Evolutionary conservation across 441 rosid genomes (phyloP), one percentile per base, ranked within the genome.

Genomic region (Cnidoscolus chayamansa): DNA sequence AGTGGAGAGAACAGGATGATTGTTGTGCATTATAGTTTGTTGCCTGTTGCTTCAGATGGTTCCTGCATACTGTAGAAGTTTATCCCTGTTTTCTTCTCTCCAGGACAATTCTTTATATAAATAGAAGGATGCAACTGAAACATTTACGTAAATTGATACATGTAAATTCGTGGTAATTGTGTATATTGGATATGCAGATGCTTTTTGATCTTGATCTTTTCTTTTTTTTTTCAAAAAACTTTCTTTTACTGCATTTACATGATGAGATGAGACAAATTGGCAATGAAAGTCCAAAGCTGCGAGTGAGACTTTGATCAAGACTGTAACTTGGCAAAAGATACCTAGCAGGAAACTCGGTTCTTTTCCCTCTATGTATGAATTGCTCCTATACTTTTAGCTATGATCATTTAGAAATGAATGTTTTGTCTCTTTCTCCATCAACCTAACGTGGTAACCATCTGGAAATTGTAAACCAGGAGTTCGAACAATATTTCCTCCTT

Each of bases 391-490:
- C 58, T 32, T 53, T 71, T 20, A 57, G 47, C n/a, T 70, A 57
- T 65, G 73, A 53, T 72, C 64, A 45, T 54, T 68, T 17, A 58
- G 72, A 50, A 50, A 30, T 79, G 31, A 67, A 40, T 67, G 63
- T 74, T 25, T 25, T 68, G 58, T 70, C 45, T 79, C 78, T 79
- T 76, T 89, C 68, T 81, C 74, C 72, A 67, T 70, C 74, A 89
- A 72, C 71, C 76, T 88, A 79, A 93, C 76, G 69, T 86, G 91
- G 78, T 82, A 95, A 63, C 99, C 99, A 65, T 86, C 81, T 15
- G 98, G 98, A 80, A 93, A 95, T 76, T 88, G 97, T 76, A 95
- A 83, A 71, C 98, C 98, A 4, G 99, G 99, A 13, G 89, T 91
- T 65, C 99, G 85, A 64, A 87, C 70, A 64, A 84, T 85, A 61